Conservation (phyloP, 2,329 filamentous ascomycete species). For the Colletotrichum higginsianum region DNA sequence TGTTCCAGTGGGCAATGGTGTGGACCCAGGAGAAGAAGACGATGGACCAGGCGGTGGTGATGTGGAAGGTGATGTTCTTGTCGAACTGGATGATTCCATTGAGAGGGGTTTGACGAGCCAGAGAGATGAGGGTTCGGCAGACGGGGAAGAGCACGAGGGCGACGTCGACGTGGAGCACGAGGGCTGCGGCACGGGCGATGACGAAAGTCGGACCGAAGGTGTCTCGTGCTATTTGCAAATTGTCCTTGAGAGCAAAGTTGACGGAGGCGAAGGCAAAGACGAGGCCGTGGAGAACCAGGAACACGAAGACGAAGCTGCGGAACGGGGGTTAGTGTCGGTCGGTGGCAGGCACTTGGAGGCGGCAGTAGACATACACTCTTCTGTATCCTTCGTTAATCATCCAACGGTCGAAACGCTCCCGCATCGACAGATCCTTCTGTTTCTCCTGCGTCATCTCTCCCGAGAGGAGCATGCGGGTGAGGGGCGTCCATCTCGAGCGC, state of each 20-base stretch:
- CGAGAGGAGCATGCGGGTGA: conserved; percentile 86
- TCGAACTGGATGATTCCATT: conserved; percentile 92
- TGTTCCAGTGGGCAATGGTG: conserved; percentile 89
- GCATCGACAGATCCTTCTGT: conserved; percentile 76
- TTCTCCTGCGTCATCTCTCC: conserved; percentile 85
- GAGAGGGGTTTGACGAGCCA: conserved; percentile 83
- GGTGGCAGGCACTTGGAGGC: neutral
- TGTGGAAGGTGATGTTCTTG: conserved; percentile 92
- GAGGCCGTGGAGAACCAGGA: conserved; percentile 80
- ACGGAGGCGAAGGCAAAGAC: conserved; percentile 86
- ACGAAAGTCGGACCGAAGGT: conserved; percentile 83
- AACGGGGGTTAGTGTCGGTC: conserved; percentile 34
- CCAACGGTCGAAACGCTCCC: conserved; percentile 86
- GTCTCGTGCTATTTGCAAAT: conserved; percentile 74
- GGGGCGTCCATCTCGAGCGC: conserved; percentile 84
- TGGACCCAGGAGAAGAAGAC: conserved; percentile 91
- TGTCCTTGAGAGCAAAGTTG: conserved; percentile 85
- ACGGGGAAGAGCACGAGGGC: conserved; percentile 86
- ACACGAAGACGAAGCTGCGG: conserved; percentile 81
- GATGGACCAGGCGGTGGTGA: conserved; percentile 87
- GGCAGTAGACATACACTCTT: conserved; percentile 73
- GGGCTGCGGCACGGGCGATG: conserved; percentile 81
- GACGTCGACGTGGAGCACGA: conserved; percentile 86
- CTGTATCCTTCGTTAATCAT: conserved; percentile 92
- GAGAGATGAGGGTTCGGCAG: conserved; percentile 86